Percentiles rank a stretch among this genome's conserved stretches.
Conservation (phyloP, 768 basidiomycete species). For the Suillus fuscotomentosus region DNA sequence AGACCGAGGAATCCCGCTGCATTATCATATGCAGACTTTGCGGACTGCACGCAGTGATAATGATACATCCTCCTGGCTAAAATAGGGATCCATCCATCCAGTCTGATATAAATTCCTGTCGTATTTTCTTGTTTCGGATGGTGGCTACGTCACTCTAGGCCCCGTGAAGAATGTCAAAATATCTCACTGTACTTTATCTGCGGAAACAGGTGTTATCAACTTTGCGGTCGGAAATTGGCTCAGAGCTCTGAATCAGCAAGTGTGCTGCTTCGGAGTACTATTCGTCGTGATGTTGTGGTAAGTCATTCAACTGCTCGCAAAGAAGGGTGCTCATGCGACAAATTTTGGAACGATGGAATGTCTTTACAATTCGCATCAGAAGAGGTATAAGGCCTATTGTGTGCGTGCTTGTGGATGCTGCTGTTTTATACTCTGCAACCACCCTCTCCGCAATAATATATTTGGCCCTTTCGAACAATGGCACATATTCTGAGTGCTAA, state of each 20-base stretch:
- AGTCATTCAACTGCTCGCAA: too few species aligned
- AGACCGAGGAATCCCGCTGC: too few species aligned
- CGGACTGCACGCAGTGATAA: too few species aligned
- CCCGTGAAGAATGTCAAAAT: neutral
- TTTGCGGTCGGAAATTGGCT: neutral
- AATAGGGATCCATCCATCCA: too few species aligned
- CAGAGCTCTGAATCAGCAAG: conserved; percentile 19
- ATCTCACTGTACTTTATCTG: neutral
- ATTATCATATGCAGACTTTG: too few species aligned
- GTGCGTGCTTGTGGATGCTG: neutral
- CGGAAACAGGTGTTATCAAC: too few species aligned
- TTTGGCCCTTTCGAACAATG: neutral
- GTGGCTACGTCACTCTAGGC: too few species aligned
- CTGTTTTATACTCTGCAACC: conserved; percentile 4
- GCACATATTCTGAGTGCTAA: neutral
- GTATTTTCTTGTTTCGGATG: too few species aligned
- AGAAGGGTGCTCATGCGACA: too few species aligned
- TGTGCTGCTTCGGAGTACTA: conserved; percentile 57
- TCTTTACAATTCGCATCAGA: neutral
- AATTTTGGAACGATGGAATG: neutral
- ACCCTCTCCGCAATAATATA: conserved; percentile 2
- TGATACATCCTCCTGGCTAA: too few species aligned
- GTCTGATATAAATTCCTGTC: too few species aligned
- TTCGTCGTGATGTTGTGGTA: too few species aligned
- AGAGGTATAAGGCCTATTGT: neutral